Evolutionary conservation across 805 yeast species (phyloP).

Genomic region (Teunomyces panamensis): DNA sequence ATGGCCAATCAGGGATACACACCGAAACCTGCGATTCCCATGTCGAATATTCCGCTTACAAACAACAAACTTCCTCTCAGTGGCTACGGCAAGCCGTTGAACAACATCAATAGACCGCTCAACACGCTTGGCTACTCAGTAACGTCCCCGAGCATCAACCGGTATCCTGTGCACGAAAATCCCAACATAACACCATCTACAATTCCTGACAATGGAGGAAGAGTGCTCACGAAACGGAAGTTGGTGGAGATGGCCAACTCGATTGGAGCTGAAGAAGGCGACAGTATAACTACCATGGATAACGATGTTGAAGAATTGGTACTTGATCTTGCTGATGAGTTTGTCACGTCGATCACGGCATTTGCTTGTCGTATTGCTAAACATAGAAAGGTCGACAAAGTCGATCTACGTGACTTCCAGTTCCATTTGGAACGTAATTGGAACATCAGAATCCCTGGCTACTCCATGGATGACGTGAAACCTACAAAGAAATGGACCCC

Average conservation of each 20-base stretch:
- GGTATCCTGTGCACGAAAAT: background rate
- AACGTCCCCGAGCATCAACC: background rate
- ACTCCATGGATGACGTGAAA: slow-evolving; percentile 23
- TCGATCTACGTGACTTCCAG: slow-evolving; percentile 27
- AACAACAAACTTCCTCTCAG: background rate
- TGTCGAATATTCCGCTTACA: background rate
- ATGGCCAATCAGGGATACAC: background rate
- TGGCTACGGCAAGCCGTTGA: slow-evolving; percentile 1
- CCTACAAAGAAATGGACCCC: slow-evolving; percentile 25
- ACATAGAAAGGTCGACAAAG: slow-evolving; percentile 25
- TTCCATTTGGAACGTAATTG: slow-evolving; percentile 27
- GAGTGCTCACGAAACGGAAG: slow-evolving; percentile 26
- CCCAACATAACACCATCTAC: slow-evolving; percentile 9
- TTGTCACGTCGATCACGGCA: slow-evolving; percentile 24
- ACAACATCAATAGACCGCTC: background rate
- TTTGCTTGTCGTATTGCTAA: slow-evolving; percentile 29
- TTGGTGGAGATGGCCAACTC: slow-evolving; percentile 25
- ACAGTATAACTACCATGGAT: slow-evolving; percentile 24
- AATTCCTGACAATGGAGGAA: slow-evolving; percentile 25
- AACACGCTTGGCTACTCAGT: background rate
- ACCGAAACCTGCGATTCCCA: background rate
- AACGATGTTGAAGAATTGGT: slow-evolving; percentile 28
- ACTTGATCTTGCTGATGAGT: slow-evolving; percentile 28
- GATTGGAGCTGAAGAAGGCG: slow-evolving; percentile 28
- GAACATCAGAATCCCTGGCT: slow-evolving; percentile 26